Evolutionary conservation across 2,329 filamentous ascomycete species (phyloP), one percentile per base, ranked within the genome.

Genomic region (Aspergillus thermomutatus): DNA sequence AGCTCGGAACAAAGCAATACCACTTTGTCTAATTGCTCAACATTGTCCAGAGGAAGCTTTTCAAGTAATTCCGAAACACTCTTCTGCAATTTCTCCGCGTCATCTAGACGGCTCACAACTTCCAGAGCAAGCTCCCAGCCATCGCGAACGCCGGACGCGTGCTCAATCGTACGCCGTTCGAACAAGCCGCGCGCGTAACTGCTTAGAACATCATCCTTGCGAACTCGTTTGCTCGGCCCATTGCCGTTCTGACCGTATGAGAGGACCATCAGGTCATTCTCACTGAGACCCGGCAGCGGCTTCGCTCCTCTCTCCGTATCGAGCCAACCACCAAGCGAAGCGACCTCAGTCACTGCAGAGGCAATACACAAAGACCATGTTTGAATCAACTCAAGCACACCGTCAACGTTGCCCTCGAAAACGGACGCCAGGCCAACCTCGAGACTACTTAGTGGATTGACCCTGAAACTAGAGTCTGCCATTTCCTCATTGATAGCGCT

Each of bases 51-150:
- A 41, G 87, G 81, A n/a, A 97, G 79, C 23, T 87, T 80, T 54
- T 88, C 83, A 46, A 97, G 80, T 59, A 97, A 77, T 57, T 88
- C 83, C 43, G 86, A 83, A 10, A 97, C 89, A 57, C 87, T 87
- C 61, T 88, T 84, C 68, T 90, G 87, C 7, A 90, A 90, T 50
- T 84, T 83, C 50, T 85, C 80, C 0, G 83, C 79, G 57, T 92
- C 86, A 68, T 96, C 89, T 69, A 97, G 83, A 53, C 93, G 86
- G 9, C 89, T 90, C 48, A 97, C 80, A 10, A 96, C 83, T 58
- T 91, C 86, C 46, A 97, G 86, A 0, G 92, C 89, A 68, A 97
- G 77, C 75, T 97, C 91, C 93, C 93, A 97, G 8, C 93, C 92
- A 64, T 92, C 87, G 40, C 82, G 79, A 14, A 74, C 68, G 11